phyloP scores from a whole-genome alignment of 805 yeast genomes.

The Maudiozyma saulgeensis region DNA sequence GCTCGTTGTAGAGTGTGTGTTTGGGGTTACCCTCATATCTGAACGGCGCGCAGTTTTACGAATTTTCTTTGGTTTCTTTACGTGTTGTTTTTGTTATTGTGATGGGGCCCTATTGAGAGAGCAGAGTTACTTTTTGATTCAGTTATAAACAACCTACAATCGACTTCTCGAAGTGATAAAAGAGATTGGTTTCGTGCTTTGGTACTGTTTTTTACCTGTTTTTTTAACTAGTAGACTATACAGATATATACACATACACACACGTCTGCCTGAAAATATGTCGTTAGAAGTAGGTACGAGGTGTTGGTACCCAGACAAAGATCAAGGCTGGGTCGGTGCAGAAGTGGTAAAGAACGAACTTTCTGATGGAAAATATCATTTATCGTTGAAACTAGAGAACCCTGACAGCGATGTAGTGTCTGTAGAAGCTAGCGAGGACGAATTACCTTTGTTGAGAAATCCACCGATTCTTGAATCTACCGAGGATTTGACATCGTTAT shows the following conservation, averaged over 20 bases:
- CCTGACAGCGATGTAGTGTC: slow-evolving; percentile 35
- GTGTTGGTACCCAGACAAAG: slow-evolving; percentile 69
- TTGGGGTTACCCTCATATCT: too few species aligned
- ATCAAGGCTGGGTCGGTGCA: slow-evolving; percentile 65
- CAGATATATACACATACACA: not conserved
- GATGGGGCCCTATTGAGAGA: not conserved
- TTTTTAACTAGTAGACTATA: not conserved
- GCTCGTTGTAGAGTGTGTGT: too few species aligned
- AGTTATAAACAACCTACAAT: too few species aligned
- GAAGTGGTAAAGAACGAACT: slow-evolving; percentile 41
- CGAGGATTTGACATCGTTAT: slow-evolving; percentile 85
- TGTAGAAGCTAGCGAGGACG: slow-evolving; percentile 35
- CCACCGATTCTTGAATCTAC: slow-evolving; percentile 89
- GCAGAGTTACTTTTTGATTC: too few species aligned
- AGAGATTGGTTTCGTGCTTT: too few species aligned
- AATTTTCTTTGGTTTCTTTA: not conserved
- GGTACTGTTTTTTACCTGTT: too few species aligned
- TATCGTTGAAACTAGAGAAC: slow-evolving; percentile 43
- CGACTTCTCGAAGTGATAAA: too few species aligned
- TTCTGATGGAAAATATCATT: slow-evolving; percentile 35
- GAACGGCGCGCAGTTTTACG: too few species aligned
- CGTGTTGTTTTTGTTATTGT: not conserved
- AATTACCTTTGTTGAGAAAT: slow-evolving; percentile 73
- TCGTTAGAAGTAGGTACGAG: slow-evolving; percentile 51
- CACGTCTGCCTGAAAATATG: slow-evolving; percentile 3